Percentiles rank a stretch among this genome's conserved stretches.
Evolutionary conservation across 495 filamentous ascomycete genomes (phyloP).

Genomic region (Elaphomyces granulatus): DNA sequence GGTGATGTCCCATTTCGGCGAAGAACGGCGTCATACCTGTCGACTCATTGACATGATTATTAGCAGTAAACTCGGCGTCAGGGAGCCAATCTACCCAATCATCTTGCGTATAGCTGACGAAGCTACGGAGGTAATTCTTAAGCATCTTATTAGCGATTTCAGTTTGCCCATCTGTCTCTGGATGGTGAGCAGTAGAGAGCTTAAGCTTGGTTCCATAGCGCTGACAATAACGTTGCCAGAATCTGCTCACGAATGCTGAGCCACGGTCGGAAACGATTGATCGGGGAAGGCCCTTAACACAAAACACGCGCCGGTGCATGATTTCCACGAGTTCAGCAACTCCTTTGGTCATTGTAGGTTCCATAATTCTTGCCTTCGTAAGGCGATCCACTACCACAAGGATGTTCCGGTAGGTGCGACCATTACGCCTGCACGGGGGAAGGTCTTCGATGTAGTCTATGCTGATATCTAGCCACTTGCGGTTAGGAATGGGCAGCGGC

Average conservation of each 20-base stretch:
- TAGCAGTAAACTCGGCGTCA: too few relatives aligned
- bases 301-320: neutral
- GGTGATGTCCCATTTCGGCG: too few relatives aligned
- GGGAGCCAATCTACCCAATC: neutral
- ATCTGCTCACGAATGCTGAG: neutral
- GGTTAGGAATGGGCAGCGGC: neutral
- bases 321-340: neutral
- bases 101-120: neutral
- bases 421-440: neutral
- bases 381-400: neutral
- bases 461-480: neutral
- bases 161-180: neutral
- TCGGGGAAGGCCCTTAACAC: neutral
- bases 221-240: neutral
- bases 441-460: neutral
- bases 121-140: neutral
- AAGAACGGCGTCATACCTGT: too few relatives aligned
- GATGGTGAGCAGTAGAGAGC: neutral
- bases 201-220: neutral
- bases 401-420: neutral
- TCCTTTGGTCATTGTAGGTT: neutral
- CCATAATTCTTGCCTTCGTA: neutral
- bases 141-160: neutral
- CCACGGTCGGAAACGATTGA: neutral
- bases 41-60: too few relatives aligned